These are phyloP conservation scores for Boletales sp. DNA, from an alignment of 768 basidiomycete genomes.

Conservation along the genomic window DNA sequence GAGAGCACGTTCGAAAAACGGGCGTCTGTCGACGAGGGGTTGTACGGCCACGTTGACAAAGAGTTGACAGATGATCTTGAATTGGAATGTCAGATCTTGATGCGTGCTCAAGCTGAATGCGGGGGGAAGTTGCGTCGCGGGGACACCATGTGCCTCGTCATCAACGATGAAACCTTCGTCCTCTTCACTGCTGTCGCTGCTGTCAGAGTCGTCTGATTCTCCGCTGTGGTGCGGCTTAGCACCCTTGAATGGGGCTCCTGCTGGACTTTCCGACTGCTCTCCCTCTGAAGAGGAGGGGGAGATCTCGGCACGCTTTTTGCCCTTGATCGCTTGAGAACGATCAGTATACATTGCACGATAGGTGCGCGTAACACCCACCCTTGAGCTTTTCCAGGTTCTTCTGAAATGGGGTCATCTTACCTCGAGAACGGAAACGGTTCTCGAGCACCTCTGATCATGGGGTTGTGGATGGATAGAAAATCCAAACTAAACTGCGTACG, in stretches of 20 bases:
- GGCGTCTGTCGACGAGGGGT: slow-evolving; percentile 44
- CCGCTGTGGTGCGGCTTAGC: slow-evolving; percentile 39
- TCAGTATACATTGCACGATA: background rate
- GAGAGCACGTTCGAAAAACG: slow-evolving; percentile 51
- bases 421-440: slow-evolving; percentile 56
- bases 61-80: slow-evolving; percentile 86
- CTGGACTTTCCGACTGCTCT: slow-evolving; percentile 26
- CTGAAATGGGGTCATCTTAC: slow-evolving; percentile 58
- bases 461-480: background rate
- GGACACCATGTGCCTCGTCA: slow-evolving; percentile 47
- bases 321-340: slow-evolving; percentile 22
- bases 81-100: slow-evolving; percentile 73
- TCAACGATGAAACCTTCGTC: slow-evolving; percentile 55
- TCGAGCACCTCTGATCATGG: slow-evolving; percentile 53
- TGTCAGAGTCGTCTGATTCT: slow-evolving; percentile 35
- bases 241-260: slow-evolving; percentile 40
- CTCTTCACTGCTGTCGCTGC: slow-evolving; percentile 16
- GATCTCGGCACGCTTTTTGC: slow-evolving; percentile 42
- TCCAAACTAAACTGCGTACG: slow-evolving; percentile 36
- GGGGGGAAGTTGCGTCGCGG: slow-evolving; percentile 52
- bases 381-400: slow-evolving; percentile 63
- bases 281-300: slow-evolving; percentile 32
- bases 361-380: slow-evolving; percentile 35
- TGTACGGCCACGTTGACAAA: slow-evolving; percentile 79
- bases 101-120: slow-evolving; percentile 80